These are phyloP conservation scores for Atkinsonella texensis DNA, from an alignment of 2,329 filamentous ascomycete genomes.

Conservation along the genomic window DNA sequence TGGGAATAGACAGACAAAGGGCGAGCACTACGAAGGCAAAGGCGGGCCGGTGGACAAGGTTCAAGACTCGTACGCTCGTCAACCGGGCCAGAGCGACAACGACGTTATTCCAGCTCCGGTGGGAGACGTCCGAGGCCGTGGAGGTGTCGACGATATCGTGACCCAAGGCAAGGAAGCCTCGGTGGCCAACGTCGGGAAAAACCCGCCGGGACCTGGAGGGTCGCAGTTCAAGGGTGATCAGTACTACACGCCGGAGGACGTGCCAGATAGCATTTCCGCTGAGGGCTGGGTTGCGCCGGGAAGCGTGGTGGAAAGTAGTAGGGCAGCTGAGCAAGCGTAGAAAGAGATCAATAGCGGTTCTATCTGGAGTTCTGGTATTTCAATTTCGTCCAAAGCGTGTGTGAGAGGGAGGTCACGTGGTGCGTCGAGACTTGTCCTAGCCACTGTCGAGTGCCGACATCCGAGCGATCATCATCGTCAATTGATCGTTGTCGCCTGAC, in stretches of 20 bases:
- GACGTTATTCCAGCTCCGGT: constrained; percentile 19
- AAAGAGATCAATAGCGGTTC: background rate
- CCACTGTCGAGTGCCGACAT: too few relatives aligned
- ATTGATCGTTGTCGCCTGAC: background rate
- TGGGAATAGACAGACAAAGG: constrained; percentile 27
- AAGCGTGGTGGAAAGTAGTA: constrained; percentile 26
- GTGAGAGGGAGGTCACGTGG: background rate
- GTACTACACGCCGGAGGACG: constrained; percentile 28
- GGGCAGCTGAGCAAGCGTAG: constrained; percentile 13
- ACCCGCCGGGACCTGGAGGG: constrained; percentile 23
- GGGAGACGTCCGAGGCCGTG: constrained; percentile 13
- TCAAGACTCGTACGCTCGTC: background rate
- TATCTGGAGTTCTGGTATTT: background rate
- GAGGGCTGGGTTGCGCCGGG: constrained; percentile 28
- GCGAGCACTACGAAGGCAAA: constrained; percentile 30
- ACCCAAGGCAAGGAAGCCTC: constrained; percentile 25
- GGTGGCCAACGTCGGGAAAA: constrained; percentile 25
- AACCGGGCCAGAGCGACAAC: constrained; percentile 24
- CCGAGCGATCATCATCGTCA: too few relatives aligned
- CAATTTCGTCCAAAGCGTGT: too few relatives aligned
- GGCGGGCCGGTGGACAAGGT: constrained; percentile 32
- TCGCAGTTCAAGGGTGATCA: constrained; percentile 27
- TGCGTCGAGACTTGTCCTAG: too few relatives aligned
- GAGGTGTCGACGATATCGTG: constrained; percentile 17
- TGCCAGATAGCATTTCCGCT: constrained; percentile 30